A percentile compares a stretch with the other conserved stretches of the same genome.
Evolutionary conservation across 177 flowering plant genomes (phyloP).

Genomic region (Vitis hybrid): DNA sequence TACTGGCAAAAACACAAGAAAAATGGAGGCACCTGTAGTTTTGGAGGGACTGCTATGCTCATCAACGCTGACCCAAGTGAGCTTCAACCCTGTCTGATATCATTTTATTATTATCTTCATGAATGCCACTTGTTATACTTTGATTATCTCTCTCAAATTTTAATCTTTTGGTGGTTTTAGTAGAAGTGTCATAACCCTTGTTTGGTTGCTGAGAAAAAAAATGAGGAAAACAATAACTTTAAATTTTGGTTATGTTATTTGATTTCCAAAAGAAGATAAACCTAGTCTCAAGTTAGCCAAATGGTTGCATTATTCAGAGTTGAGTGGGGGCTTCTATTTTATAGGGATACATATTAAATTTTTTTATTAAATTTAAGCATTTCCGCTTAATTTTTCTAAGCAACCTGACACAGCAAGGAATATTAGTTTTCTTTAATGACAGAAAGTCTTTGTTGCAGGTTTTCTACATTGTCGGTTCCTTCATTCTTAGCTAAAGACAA

Average conservation of each 20-base stretch:
- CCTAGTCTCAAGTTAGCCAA: too few relatives aligned
- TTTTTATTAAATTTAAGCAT: too few relatives aligned
- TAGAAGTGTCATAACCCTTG: too few relatives aligned
- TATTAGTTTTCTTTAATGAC: neutral
- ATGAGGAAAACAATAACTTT: too few relatives aligned
- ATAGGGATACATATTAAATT: too few relatives aligned
- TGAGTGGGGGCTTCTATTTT: too few relatives aligned
- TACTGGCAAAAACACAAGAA: constrained; percentile 81
- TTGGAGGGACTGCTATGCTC: constrained; percentile 89
- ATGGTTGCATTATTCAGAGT: too few relatives aligned
- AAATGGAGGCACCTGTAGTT: constrained; percentile 68
- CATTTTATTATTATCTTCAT: neutral
- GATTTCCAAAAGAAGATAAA: too few relatives aligned
- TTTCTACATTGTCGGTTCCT: constrained; percentile 51
- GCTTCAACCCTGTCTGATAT: neutral
- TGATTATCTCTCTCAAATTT: neutral
- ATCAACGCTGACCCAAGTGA: constrained; percentile 85
- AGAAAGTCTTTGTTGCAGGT: constrained; percentile 41
- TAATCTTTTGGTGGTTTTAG: neutral
- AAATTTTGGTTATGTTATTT: too few relatives aligned
- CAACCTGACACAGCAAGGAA: neutral
- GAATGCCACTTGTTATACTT: neutral
- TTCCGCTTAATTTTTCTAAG: neutral
- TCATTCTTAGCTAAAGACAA: constrained; percentile 29
- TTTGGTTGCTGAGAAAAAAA: too few relatives aligned